phyloP scores from a whole-genome alignment of 768 basidiomycete species.

The Lactarius quietus region DNA sequence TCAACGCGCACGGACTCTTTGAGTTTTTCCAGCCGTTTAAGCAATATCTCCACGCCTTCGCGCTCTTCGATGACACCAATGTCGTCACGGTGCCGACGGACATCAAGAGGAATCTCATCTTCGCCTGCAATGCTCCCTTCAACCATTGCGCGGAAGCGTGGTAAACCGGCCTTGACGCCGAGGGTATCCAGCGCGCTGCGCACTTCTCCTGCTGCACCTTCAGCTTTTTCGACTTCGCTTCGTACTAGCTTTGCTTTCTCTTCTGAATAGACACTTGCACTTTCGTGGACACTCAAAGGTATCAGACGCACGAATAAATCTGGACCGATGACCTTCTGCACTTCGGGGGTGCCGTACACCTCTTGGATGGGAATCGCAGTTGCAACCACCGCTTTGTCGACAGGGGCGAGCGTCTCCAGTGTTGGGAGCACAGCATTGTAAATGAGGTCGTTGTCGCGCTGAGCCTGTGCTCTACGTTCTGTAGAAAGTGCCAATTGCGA shows the following conservation, averaged over 20 bases:
- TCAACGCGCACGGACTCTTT: slow-evolving; percentile 56
- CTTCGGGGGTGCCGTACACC: slow-evolving; percentile 84
- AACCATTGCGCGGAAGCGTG: slow-evolving; percentile 66
- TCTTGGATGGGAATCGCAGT: slow-evolving; percentile 91
- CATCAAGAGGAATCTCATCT: slow-evolving; percentile 67
- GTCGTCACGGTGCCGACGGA: slow-evolving; percentile 71
- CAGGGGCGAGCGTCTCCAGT: slow-evolving; percentile 67
- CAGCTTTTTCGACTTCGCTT: slow-evolving; percentile 82
- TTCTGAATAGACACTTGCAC: slow-evolving; percentile 94
- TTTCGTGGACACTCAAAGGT: slow-evolving; percentile 92
- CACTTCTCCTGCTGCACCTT: slow-evolving; percentile 77
- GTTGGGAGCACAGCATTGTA: slow-evolving; percentile 89
- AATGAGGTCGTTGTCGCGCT: slow-evolving; percentile 93
- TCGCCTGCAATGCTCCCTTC: slow-evolving; percentile 59
- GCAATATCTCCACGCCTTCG: slow-evolving; percentile 61
- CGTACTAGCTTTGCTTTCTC: slow-evolving; percentile 96
- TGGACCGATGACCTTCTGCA: slow-evolving; percentile 90
- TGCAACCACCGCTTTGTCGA: slow-evolving; percentile 83
- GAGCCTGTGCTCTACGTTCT: slow-evolving; percentile 71
- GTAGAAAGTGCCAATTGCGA: slow-evolving; percentile 72
- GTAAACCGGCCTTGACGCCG: slow-evolving; percentile 68
- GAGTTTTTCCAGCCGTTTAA: slow-evolving; percentile 55
- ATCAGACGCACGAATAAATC: slow-evolving; percentile 87
- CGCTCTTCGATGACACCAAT: slow-evolving; percentile 64
- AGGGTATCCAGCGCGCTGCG: slow-evolving; percentile 76